Conservation (phyloP, 202 grass and related monocot genomes). For the Hordeum pubiflorum region DNA sequence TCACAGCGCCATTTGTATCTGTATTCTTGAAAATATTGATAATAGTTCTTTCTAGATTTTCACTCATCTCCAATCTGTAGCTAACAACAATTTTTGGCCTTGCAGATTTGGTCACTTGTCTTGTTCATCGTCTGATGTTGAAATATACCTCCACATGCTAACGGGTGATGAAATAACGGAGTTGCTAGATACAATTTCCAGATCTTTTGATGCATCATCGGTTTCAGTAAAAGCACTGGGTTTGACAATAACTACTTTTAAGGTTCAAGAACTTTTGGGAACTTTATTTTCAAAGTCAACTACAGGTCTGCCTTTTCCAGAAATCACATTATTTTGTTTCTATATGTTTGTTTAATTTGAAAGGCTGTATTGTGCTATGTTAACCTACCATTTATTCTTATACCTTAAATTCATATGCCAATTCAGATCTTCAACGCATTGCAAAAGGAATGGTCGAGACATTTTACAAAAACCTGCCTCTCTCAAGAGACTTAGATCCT, state of each 20-base stretch:
- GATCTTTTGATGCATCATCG: constrained; percentile 42
- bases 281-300: constrained; percentile 53
- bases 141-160: constrained; percentile 66
- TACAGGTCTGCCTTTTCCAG: constrained; percentile 41
- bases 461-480: constrained; percentile 69
- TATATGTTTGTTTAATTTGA: constrained; percentile 9
- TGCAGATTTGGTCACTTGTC: constrained; percentile 86
- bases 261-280: constrained; percentile 79
- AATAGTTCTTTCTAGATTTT: constrained; percentile 13
- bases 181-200: constrained; percentile 56
- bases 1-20: neutral
- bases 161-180: constrained; percentile 51
- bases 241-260: constrained; percentile 52
- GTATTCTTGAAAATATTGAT: neutral
- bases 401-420: constrained; percentile 19
- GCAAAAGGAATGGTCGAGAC: constrained; percentile 57
- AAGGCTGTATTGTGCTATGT: neutral
- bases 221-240: constrained; percentile 57
- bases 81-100: neutral
- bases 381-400: constrained; percentile 7
- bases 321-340: neutral
- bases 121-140: constrained; percentile 79
- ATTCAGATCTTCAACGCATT: constrained; percentile 59
- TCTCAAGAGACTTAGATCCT: constrained; percentile 84
- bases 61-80: constrained; percentile 1